Percentiles rank a stretch among this genome's conserved stretches.
These are phyloP conservation scores for Sporothrix protearum DNA, from an alignment of 2,329 filamentous ascomycete genomes.

Conservation along the genomic window DNA sequence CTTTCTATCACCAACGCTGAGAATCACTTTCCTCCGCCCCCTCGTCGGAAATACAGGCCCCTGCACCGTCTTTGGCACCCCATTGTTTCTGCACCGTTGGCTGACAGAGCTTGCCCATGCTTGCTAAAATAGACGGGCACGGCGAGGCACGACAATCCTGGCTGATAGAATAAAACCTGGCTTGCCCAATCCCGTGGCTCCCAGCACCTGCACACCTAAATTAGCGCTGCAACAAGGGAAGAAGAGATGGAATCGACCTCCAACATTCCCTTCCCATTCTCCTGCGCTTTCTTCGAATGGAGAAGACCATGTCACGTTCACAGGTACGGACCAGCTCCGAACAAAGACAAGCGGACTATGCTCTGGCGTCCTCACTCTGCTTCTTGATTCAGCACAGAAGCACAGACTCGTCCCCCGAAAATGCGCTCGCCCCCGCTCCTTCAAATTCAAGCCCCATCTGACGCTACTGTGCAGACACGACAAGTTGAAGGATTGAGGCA, in stretches of 20 bases:
- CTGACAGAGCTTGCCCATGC: neutral
- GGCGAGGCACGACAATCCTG: neutral
- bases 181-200: conserved; percentile 26
- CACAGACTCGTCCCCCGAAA: neutral
- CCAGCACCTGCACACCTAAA: conserved; percentile 24
- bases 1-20: neutral
- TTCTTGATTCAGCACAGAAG: neutral
- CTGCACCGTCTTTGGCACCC: conserved; percentile 4
- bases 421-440: neutral
- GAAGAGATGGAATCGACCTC: conserved; percentile 1
- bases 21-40: conserved; percentile 1
- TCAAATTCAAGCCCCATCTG: conserved; percentile 3
- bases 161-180: neutral
- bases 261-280: neutral
- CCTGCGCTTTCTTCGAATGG: neutral
- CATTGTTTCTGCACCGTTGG: conserved; percentile 1
- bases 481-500: neutral
- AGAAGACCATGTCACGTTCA: neutral
- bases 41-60: conserved; percentile 16
- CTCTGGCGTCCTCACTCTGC: neutral
- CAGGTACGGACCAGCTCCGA: neutral
- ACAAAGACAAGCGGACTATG: neutral
- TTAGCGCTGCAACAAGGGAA: conserved; percentile 25
- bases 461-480: conserved; percentile 11
- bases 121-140: neutral